A percentile compares a stretch with the other conserved stretches of the same genome.
phyloP scores from a whole-genome alignment of 176 grass and related monocot genomes.

The Urochloa ruziziensis region DNA sequence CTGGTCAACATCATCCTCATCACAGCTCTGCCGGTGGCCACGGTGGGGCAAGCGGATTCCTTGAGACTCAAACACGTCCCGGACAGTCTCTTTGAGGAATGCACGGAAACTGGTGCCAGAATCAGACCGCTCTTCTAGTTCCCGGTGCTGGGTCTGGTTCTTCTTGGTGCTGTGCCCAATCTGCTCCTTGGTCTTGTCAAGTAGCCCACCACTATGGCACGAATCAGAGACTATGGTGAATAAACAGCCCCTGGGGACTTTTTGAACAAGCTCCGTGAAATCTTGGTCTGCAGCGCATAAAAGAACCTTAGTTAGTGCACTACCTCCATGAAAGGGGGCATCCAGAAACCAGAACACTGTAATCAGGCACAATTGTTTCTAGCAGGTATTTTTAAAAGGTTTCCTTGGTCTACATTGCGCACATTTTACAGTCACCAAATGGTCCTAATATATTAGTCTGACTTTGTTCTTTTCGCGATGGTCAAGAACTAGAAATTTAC shows the following conservation, averaged over 20 bases:
- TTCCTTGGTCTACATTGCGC: neutral
- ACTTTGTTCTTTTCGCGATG: no score
- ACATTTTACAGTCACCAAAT: neutral
- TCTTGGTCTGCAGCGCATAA: constrained; percentile 56
- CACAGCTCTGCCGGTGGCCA: neutral
- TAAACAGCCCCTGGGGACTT: constrained; percentile 57
- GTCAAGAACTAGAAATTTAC: neutral
- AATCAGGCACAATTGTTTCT: neutral
- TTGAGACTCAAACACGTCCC: constrained; percentile 43
- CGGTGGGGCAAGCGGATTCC: constrained; percentile 54
- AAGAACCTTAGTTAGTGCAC: neutral
- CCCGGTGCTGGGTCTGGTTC: constrained; percentile 22
- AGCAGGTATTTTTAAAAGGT: neutral
- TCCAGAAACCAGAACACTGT: neutral
- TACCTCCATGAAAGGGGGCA: neutral
- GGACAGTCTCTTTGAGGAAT: constrained; percentile 42
- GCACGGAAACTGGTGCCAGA: constrained; percentile 23
- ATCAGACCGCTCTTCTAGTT: constrained; percentile 19
- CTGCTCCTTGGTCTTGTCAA: constrained; percentile 86
- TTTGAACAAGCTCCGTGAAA: constrained; percentile 71
- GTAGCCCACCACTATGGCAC: constrained; percentile 86
- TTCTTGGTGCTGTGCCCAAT: constrained; percentile 66
- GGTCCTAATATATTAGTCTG: neutral
- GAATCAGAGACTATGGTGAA: constrained; percentile 84
- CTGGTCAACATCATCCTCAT: neutral